phyloP scores from a whole-genome alignment of 2,329 filamentous ascomycete genomes.

The Akanthomyces dipterigenus region DNA sequence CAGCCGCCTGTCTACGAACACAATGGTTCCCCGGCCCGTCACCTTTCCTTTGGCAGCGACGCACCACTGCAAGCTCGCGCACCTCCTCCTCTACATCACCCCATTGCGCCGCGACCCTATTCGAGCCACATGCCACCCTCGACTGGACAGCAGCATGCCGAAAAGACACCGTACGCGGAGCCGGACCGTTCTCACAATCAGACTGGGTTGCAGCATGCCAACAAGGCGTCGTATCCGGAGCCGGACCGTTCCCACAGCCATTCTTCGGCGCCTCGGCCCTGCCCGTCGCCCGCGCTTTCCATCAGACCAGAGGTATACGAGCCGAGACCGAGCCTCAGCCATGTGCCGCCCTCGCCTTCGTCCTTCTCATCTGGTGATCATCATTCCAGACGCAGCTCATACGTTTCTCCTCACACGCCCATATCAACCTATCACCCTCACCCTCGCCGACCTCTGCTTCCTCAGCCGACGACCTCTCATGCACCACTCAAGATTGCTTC shows the following conservation, averaged over 20 bases:
- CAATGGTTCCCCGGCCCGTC: slow-evolving; percentile 21
- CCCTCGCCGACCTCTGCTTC: slow-evolving; percentile 16
- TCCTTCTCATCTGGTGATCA: slow-evolving; percentile 22
- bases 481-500: slow-evolving; percentile 32
- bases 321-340: slow-evolving; percentile 28
- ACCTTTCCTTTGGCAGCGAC: slow-evolving; percentile 31
- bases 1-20: slow-evolving; percentile 29
- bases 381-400: slow-evolving; percentile 26
- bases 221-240: slow-evolving; percentile 34
- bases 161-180: slow-evolving; percentile 34
- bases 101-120: slow-evolving; percentile 21
- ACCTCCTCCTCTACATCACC: slow-evolving; percentile 22
- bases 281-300: slow-evolving; percentile 24
- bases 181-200: slow-evolving; percentile 33
- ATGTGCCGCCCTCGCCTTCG: slow-evolving; percentile 31
- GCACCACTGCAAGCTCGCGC: slow-evolving; percentile 16
- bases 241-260: slow-evolving; percentile 33
- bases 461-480: slow-evolving; percentile 25
- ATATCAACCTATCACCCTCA: slow-evolving; percentile 24
- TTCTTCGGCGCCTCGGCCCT: slow-evolving; percentile 22
- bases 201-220: slow-evolving; percentile 19
- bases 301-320: slow-evolving; percentile 30
- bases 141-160: slow-evolving; percentile 19
- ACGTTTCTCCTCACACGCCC: slow-evolving; percentile 15
- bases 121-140: slow-evolving; percentile 21